Percentiles rank a stretch among this genome's conserved stretches.
Conservation (phyloP, 768 basidiomycete genomes). For the Tulasnella sp. region DNA sequence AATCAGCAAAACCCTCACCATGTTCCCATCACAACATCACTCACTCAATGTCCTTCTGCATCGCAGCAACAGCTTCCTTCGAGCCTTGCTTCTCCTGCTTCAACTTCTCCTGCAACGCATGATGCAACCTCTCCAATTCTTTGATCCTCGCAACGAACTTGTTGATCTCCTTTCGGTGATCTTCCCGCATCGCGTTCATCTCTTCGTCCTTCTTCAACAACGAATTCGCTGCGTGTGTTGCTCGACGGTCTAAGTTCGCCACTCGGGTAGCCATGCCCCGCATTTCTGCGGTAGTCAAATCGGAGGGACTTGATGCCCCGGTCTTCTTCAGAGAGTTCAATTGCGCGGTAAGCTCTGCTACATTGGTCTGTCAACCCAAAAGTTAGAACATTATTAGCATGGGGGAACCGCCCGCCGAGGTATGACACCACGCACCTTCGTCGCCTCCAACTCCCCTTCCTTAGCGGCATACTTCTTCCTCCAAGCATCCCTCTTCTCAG, state of each 20-base stretch:
- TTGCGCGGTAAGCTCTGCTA: slow-evolving; percentile 65
- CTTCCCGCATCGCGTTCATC: slow-evolving; percentile 63
- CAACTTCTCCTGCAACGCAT: slow-evolving; percentile 80
- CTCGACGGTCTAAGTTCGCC: slow-evolving; percentile 76
- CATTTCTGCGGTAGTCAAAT: slow-evolving; percentile 53
- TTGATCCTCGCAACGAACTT: slow-evolving; percentile 96
- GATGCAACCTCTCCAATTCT: slow-evolving; percentile 77
- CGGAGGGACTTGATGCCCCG: slow-evolving; percentile 29
- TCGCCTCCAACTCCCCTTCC: slow-evolving; percentile 81
- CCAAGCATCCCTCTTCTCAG: slow-evolving; percentile 77
- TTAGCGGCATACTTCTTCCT: slow-evolving; percentile 70
- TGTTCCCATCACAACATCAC: slow-evolving; percentile 22
- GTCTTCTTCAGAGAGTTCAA: background rate
- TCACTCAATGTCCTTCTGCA: slow-evolving; percentile 65
- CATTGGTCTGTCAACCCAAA: slow-evolving; percentile 46
- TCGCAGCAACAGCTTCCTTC: slow-evolving; percentile 72
- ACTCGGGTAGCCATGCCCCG: slow-evolving; percentile 64
- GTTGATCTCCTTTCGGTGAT: slow-evolving; percentile 60
- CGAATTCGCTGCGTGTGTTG: slow-evolving; percentile 79
- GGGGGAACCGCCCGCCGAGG: background rate
- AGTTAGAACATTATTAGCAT: background rate
- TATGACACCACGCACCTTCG: slow-evolving; percentile 50
- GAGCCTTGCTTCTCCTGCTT: slow-evolving; percentile 91
- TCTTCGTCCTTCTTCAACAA: slow-evolving; percentile 77
- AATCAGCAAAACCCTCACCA: background rate